Base-by-base conservation (phyloP, 495 filamentous ascomycete genomes). In the Penicillium paradoxum region DNA sequence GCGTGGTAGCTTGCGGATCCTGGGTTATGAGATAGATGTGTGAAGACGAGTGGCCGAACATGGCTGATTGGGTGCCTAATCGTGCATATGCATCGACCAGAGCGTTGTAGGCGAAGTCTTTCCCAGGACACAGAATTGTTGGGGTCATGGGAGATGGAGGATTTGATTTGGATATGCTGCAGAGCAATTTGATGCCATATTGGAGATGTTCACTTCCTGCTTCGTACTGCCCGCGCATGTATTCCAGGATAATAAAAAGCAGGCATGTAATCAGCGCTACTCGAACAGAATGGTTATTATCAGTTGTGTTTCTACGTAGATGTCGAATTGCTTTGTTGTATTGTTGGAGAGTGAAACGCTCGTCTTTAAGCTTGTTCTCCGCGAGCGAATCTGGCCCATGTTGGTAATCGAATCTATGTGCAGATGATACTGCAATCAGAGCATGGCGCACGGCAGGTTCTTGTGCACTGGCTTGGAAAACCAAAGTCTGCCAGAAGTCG, bases 401-500 rank as follows among this genome's bases (percentile, higher is more conserved):
- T 3, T 27, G 7, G 24, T 27, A 27, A 27, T 27, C 24, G 7
- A 27, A 27, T 27, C 24, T 27, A 27, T 27, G 24, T 27, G 24
- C 24, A 27, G 24, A 27, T 27, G 24, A 3, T 27, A 27, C 3
- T 3, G 24, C 24, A 27, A 27, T 27, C 3, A 27, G 3, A 3
- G 24, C 24, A 27, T 27, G 24, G 3, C 24, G 24, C 24, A 27
- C 24, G 7, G 24, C 24, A 7, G 7, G 24, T 7, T 27, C 24
- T 27, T 27, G 24, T 27, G 24, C 24, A 27, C 80, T 82, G 54
- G 81, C 81, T 60, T 83, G 80, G 30, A 85, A 65, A 10, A 87
- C 52, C 36, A 73, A 27, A 13, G 67, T 70, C 11, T 59, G 77
- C 84, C 83, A 88, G 53, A 86, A 83, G 6, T 76, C 78, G 4